These are phyloP conservation scores for Thuidium tamariscinum DNA, from an alignment of 225 moss, liverwort and hornwort species.

Conservation along the genomic window DNA sequence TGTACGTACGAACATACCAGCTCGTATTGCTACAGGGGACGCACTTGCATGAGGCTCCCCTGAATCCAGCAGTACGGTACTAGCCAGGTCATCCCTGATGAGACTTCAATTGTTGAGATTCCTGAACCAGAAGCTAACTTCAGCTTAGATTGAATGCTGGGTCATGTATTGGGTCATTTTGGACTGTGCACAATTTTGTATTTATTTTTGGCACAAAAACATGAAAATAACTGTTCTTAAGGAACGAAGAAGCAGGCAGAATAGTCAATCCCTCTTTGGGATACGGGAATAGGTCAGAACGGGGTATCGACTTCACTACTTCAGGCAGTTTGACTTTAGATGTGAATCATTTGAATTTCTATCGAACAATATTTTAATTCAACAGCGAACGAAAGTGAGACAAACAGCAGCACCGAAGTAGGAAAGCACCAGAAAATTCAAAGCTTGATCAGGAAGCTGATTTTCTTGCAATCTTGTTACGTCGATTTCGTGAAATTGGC, in stretches of 20 bases:
- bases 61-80: not conserved
- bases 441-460: not conserved
- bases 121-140: not conserved
- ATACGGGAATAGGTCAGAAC: not conserved
- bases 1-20: not conserved
- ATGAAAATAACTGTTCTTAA: not conserved
- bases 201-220: not conserved
- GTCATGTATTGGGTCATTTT: not conserved
- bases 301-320: not conserved
- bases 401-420: too few species aligned
- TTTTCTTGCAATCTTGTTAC: not conserved
- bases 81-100: not conserved
- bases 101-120: not conserved
- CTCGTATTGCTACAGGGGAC: not conserved
- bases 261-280: not conserved
- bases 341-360: not conserved
- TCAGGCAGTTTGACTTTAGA: not conserved
- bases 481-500: not conserved
- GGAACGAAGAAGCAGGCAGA: not conserved
- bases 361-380: too few species aligned
- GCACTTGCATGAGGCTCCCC: not conserved
- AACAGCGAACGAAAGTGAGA: too few species aligned
- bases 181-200: not conserved
- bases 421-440: too few species aligned
- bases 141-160: not conserved